A percentile compares a stretch with the other conserved stretches of the same genome.
phyloP scores from a whole-genome alignment of 371 early-diverging fungal genomes.

The Amoeboaphelidium protococcarum region DNA sequence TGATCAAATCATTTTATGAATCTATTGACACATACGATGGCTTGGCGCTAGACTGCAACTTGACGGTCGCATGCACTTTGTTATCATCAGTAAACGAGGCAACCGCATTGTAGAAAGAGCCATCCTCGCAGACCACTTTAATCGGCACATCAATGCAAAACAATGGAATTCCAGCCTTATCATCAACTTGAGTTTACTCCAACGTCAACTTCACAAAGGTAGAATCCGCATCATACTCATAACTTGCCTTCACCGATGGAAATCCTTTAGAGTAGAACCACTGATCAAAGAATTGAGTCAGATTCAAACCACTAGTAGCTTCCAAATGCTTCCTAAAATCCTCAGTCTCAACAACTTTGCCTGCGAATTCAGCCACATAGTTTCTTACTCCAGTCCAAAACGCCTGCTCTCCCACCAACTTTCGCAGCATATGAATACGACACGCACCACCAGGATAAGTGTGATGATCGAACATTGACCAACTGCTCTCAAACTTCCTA shows the following conservation, averaged over 20 bases:
- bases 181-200: constrained; percentile 21
- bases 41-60: constrained; percentile 6
- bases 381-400: constrained; percentile 21
- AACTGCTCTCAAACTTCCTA: constrained; percentile 19
- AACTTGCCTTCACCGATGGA: constrained; percentile 19
- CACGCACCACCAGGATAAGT: constrained; percentile 25
- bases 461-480: constrained; percentile 25
- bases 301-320: background rate
- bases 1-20: constrained; percentile 17
- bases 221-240: constrained; percentile 9
- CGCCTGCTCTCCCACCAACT: constrained; percentile 19
- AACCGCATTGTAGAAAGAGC: constrained; percentile 4
- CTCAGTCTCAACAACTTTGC: constrained; percentile 13
- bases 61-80: constrained; percentile 3
- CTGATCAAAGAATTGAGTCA: constrained; percentile 10
- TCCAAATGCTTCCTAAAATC: background rate
- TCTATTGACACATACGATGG: constrained; percentile 18
- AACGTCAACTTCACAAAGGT: constrained; percentile 11
- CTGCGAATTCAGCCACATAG: constrained; percentile 14
- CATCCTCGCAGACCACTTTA: constrained; percentile 15
- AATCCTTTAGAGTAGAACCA: constrained; percentile 27
- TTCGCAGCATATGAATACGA: constrained; percentile 24
- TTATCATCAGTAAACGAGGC: constrained; percentile 10
- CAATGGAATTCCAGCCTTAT: constrained; percentile 13
- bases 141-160: constrained; percentile 21